Conservation (phyloP, 352 stramenopile genomes). For the Pythium brachiatum region DNA sequence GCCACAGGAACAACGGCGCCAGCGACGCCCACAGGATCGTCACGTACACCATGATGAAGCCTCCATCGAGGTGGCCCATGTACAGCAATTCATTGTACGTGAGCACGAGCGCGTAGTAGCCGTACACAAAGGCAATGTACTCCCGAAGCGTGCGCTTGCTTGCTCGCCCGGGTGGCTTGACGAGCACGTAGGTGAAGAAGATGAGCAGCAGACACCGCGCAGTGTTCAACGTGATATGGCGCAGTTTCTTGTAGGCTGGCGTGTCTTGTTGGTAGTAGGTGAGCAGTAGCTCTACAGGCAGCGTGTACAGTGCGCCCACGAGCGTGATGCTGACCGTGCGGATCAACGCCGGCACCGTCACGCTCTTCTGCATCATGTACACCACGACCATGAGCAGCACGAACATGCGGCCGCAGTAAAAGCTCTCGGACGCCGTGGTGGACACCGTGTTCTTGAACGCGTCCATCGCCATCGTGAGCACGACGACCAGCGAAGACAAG, state of each 20-base stretch:
- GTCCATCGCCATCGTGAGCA: constrained; percentile 27
- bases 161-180: constrained; percentile 16
- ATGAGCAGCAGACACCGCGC: constrained; percentile 11
- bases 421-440: constrained; percentile 28
- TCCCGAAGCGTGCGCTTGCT: constrained; percentile 10
- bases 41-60: constrained; percentile 19
- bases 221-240: constrained; percentile 7
- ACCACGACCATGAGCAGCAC: constrained; percentile 45
- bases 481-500: constrained; percentile 33
- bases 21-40: constrained; percentile 26
- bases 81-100: constrained; percentile 19
- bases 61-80: not conserved
- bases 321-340: constrained; percentile 40
- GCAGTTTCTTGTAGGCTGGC: not conserved
- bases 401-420: constrained; percentile 54
- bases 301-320: constrained; percentile 35
- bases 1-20: constrained; percentile 36
- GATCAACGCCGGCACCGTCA: constrained; percentile 43
- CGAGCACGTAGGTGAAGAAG: constrained; percentile 21
- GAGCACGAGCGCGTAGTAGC: constrained; percentile 17
- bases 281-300: constrained; percentile 23
- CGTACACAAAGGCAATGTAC: constrained; percentile 28
- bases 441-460: constrained; percentile 20
- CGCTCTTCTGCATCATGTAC: constrained; percentile 58
- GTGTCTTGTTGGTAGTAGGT: constrained; percentile 20